phyloP scores from a whole-genome alignment of 257 asterid genomes.

The Fraxinus excelsior region DNA sequence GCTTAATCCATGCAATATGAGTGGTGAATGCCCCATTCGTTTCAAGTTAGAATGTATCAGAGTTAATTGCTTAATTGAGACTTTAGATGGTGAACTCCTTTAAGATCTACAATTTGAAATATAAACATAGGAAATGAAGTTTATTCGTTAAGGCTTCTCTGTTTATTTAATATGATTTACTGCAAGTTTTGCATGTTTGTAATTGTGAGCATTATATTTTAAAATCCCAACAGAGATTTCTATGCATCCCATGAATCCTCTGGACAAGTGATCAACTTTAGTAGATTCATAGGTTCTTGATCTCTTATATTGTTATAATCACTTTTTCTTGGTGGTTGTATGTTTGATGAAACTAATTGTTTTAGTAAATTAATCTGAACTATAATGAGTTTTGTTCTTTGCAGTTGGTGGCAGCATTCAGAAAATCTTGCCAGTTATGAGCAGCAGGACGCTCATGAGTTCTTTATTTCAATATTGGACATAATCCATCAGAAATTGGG shows the following conservation, averaged over 20 bases:
- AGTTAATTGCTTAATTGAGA: not conserved
- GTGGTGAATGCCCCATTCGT: not conserved
- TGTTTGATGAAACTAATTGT: not conserved
- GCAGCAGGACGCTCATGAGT: constrained; percentile 79
- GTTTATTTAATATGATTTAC: not conserved
- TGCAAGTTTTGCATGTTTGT: not conserved
- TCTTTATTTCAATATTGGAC: constrained; percentile 66
- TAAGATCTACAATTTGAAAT: not conserved
- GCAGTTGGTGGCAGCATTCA: constrained; percentile 83
- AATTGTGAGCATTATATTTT: not conserved
- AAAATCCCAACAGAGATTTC: not conserved
- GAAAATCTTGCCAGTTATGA: constrained; percentile 65
- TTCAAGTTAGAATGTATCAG: not conserved
- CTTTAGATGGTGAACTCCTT: not conserved
- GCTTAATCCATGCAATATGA: constrained; percentile 9
- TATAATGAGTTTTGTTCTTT: constrained; percentile 16
- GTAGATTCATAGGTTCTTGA: not conserved
- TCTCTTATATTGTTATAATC: not conserved
- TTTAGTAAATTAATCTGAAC: constrained; percentile 5
- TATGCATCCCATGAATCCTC: not conserved
- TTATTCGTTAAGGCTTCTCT: not conserved
- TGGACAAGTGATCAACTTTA: not conserved
- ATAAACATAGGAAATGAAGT: not conserved
- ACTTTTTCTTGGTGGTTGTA: not conserved
- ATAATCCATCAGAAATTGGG: constrained; percentile 67